Evolutionary conservation across 768 basidiomycete species (phyloP), one percentile per base, ranked within the genome.

Genomic region (Ramaria sp.): DNA sequence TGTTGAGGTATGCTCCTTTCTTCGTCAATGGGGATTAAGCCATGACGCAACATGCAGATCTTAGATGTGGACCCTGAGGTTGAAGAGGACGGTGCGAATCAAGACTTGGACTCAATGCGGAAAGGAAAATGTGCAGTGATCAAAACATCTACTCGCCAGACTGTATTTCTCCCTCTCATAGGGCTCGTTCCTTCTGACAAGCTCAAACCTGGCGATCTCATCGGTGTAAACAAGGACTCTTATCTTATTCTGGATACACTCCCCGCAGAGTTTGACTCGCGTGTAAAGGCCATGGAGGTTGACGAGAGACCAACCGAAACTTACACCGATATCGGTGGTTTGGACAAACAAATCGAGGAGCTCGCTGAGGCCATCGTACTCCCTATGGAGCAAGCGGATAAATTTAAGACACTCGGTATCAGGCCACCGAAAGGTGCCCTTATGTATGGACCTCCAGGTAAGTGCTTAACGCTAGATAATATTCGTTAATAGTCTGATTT

Each of bases 331-430:
- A 95, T 99, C 57, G 96, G 96, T 68, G 96, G 96, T 22, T 64
- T 99, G 67, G 96, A 98, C 76, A 98, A 98, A 71, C 96, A 99
- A 75, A 98, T 99, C 52, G 96, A 98, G 66, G 96, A 98, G 67
- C 69, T 99, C 50, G 92, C 96, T 1, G 96, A 99, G 68, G 96
- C 96, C 0, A 96, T 99, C 58, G 95, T 99, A 2, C 69, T 96
- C 59, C 96, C 96, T 0, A 99, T 99, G 94, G 88, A 97, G 65
- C 92, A 99, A 66, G 86, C 92, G 10, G 96, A 98, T 53, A 93
- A 91, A 67, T 99, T 99, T 77, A 97, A 98, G 74, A 92, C 85
- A 1, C 69, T 99, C n/a, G 96, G 96, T 32, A 98, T 99, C 64
- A 88, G 83, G 59, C 92, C 96, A 25, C 96, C 96, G 7, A 99